phyloP scores from a whole-genome alignment of 116 monocot species.

The Dioscorea cayenensis region DNA sequence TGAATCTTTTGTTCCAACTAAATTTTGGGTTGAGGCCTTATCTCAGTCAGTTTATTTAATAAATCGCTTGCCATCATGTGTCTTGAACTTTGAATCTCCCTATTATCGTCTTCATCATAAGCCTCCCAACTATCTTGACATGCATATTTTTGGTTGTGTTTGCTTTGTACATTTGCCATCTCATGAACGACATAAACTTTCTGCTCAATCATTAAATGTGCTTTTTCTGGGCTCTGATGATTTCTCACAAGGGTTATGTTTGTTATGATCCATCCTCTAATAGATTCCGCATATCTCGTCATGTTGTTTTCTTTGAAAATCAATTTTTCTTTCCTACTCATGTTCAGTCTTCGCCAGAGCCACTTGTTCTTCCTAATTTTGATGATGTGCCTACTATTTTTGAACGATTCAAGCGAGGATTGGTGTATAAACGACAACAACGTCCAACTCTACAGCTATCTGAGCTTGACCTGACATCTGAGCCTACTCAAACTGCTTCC shows the following conservation, averaged over 20 bases:
- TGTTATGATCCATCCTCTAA: not conserved
- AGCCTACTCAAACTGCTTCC: too few relatives aligned
- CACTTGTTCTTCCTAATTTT: not conserved
- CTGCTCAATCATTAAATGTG: not conserved
- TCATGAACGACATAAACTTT: not conserved
- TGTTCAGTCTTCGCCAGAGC: not conserved
- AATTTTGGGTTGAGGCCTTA: not conserved
- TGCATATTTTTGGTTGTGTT: not conserved
- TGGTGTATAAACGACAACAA: not conserved
- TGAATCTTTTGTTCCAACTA: not conserved
- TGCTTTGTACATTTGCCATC: constrained; percentile 5
- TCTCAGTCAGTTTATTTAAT: not conserved
- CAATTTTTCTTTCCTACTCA: not conserved
- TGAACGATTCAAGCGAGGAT: too few relatives aligned
- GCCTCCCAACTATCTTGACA: not conserved
- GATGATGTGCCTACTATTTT: not conserved
- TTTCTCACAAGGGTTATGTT: not conserved
- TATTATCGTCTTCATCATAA: not conserved
- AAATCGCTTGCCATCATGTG: not conserved
- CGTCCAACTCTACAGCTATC: not conserved
- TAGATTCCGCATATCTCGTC: not conserved
- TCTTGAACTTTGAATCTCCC: not conserved
- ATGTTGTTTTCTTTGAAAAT: constrained; percentile 10
- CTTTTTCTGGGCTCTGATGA: not conserved
- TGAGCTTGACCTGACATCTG: not conserved